Conservation (phyloP, 208 protist species). For the Acanthamoeba culbertsoni region DNA sequence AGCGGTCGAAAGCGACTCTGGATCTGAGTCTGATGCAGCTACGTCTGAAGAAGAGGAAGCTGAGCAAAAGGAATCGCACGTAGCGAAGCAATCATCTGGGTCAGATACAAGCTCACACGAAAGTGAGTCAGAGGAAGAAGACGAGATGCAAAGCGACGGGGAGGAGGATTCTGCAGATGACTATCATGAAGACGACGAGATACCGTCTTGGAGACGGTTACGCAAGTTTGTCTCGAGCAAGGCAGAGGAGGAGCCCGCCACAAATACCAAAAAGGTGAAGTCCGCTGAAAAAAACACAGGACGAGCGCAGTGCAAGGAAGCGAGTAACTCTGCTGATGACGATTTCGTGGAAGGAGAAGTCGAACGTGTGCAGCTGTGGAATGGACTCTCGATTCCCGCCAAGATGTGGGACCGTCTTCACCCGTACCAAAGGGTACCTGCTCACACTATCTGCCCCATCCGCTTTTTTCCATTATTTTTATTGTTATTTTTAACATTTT, state of each 20-base stretch:
- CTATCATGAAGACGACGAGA: not conserved
- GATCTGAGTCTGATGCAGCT: not conserved
- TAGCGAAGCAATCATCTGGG: not conserved
- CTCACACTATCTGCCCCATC: not conserved
- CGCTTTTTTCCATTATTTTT: not conserved
- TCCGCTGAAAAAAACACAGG: not conserved
- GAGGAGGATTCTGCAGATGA: too few species aligned
- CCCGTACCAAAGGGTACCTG: not conserved
- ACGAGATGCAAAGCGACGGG: not conserved
- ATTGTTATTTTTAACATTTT: not conserved
- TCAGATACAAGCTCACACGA: not conserved
- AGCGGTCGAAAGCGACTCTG: not conserved
- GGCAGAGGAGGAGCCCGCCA: not conserved
- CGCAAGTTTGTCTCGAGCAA: not conserved
- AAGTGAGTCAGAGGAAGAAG: not conserved
- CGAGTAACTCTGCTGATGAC: not conserved
- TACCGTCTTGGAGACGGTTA: not conserved
- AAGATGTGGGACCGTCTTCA: slow-evolving; percentile 37
- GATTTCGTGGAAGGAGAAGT: not conserved
- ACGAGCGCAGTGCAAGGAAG: not conserved
- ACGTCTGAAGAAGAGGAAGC: not conserved
- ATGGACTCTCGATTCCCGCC: slow-evolving; percentile 21
- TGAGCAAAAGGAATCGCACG: not conserved
- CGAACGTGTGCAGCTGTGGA: slow-evolving; percentile 39
- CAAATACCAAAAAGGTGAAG: not conserved